A percentile compares a stretch with the other conserved stretches of the same genome.
Evolutionary conservation across 441 rosid species (phyloP).

Genomic region (Arabidopsis hybrid): DNA sequence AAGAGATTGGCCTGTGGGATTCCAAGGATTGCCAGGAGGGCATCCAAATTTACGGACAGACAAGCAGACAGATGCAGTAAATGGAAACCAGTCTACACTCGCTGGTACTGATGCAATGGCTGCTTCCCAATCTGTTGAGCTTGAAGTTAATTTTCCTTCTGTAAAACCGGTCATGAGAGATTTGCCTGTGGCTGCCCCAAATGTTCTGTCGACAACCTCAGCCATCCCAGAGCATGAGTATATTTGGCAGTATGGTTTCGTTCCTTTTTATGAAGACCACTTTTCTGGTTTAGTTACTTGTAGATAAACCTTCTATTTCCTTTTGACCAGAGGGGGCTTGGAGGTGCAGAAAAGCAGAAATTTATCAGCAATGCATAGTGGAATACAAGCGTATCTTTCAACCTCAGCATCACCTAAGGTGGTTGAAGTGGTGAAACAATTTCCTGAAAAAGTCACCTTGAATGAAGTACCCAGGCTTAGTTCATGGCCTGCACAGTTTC

Average conservation of each 20-base stretch:
- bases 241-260: conserved; percentile 88
- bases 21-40: conserved; percentile 60
- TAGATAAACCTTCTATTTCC: conserved; percentile 40
- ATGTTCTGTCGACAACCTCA: conserved; percentile 49
- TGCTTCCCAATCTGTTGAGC: conserved; percentile 47
- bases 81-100: conserved; percentile 46
- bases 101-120: conserved; percentile 45
- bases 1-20: conserved; percentile 53
- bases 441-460: conserved; percentile 66
- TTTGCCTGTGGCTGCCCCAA: conserved; percentile 44
- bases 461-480: conserved; percentile 83
- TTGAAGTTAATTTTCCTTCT: conserved; percentile 48
- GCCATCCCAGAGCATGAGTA: conserved; percentile 85
- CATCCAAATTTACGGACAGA: conserved; percentile 42
- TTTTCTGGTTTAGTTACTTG: conserved; percentile 23
- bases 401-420: conserved; percentile 83
- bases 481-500: conserved; percentile 90
- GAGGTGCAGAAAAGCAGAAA: conserved; percentile 70
- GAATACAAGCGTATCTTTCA: conserved; percentile 93
- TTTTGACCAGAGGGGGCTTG: conserved; percentile 75
- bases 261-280: conserved; percentile 37
- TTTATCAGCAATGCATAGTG: conserved; percentile 54
- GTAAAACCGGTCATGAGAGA: conserved; percentile 46
- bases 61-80: conserved; percentile 49
- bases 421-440: conserved; percentile 74